Conservation (phyloP, 2,329 filamentous ascomycete species). For the Aspergillus thermomutatus region DNA sequence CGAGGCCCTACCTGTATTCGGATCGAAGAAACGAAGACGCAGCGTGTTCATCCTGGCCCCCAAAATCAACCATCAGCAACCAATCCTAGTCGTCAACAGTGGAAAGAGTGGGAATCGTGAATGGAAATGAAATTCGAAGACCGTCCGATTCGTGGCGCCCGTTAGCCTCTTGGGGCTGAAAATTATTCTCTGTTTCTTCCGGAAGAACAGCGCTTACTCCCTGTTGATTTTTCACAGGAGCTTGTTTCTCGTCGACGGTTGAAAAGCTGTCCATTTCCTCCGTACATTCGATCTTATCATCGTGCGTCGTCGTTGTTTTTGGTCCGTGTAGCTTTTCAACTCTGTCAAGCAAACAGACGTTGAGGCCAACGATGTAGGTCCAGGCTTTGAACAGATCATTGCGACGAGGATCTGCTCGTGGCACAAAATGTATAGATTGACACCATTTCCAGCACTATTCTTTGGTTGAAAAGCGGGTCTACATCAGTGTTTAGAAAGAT, state of each 20-base stretch:
- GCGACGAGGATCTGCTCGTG: background rate
- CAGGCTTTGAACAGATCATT: background rate
- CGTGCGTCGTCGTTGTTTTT: background rate
- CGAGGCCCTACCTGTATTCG: constrained; percentile 4
- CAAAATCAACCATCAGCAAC: constrained; percentile 6
- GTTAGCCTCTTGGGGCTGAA: constrained; percentile 18
- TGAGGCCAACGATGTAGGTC: background rate
- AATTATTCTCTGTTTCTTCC: constrained; percentile 1
- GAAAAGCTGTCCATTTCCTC: background rate
- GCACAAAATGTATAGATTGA: background rate
- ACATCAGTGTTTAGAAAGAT: background rate
- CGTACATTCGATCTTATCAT: background rate
- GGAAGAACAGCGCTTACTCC: background rate
- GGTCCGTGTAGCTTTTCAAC: background rate
- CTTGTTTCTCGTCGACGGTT: background rate
- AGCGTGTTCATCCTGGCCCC: constrained; percentile 12
- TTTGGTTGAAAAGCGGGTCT: background rate
- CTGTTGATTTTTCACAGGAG: background rate
- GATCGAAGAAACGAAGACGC: constrained; percentile 6
- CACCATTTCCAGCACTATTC: background rate
- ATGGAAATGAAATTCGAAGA: background rate
- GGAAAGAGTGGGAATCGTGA: background rate
- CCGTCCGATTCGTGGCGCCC: constrained; percentile 8
- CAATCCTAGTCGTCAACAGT: background rate
- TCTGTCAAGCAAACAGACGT: background rate